A percentile compares a stretch with the other conserved stretches of the same genome.
These are phyloP conservation scores for Neopestalotiopsis sp. DNA, from an alignment of 2,329 filamentous ascomycete species.

Conservation along the genomic window DNA sequence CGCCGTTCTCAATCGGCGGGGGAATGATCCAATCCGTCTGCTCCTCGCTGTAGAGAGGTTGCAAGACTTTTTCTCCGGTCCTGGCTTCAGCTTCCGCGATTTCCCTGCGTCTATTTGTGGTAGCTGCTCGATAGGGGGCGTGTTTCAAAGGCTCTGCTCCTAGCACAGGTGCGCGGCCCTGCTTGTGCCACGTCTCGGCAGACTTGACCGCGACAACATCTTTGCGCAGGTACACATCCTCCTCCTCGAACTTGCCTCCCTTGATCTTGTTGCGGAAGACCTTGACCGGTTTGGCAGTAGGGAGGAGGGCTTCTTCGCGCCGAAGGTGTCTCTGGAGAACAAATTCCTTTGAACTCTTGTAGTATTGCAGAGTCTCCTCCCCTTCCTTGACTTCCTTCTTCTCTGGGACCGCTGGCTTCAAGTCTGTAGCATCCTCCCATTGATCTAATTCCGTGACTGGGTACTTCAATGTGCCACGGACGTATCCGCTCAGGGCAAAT, in stretches of 20 bases:
- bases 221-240: slow-evolving; percentile 79
- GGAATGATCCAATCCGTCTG: slow-evolving; percentile 98
- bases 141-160: slow-evolving; percentile 81
- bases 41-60: slow-evolving; percentile 81
- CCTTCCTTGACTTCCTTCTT: slow-evolving; percentile 77
- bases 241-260: slow-evolving; percentile 73
- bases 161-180: slow-evolving; percentile 76
- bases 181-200: slow-evolving; percentile 96
- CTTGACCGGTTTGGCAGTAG: slow-evolving; percentile 71
- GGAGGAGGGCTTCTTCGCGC: slow-evolving; percentile 85
- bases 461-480: slow-evolving; percentile 49
- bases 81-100: slow-evolving; percentile 83
- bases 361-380: slow-evolving; percentile 84
- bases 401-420: slow-evolving; percentile 74
- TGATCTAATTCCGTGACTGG: slow-evolving; percentile 76
- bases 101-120: slow-evolving; percentile 83
- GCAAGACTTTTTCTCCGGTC: slow-evolving; percentile 82
- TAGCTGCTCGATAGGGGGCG: slow-evolving; percentile 91
- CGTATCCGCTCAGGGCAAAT: slow-evolving; percentile 76
- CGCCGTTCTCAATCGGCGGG: slow-evolving; percentile 79
- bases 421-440: slow-evolving; percentile 77
- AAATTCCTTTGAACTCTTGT: slow-evolving; percentile 85
- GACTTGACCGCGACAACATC: slow-evolving; percentile 89
- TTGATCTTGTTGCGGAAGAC: slow-evolving; percentile 78
- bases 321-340: slow-evolving; percentile 86